phyloP scores from a whole-genome alignment of 345 rosid genomes.

The Eucalyptus melliodora region DNA sequence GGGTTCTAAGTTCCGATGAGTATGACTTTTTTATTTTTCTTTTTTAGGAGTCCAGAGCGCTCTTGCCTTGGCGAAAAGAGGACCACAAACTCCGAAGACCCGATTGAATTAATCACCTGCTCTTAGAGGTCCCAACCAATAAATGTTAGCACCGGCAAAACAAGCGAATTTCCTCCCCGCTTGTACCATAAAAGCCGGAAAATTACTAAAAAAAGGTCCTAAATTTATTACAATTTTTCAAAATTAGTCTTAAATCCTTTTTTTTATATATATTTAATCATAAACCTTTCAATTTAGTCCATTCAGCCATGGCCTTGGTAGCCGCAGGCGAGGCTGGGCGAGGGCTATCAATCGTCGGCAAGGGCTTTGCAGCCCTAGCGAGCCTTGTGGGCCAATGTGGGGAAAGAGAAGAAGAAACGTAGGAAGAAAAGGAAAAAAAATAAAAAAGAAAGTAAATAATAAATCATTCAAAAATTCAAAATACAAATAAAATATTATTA shows the following conservation, averaged over 20 bases:
- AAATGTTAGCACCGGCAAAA: neutral
- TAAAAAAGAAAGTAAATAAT: no score
- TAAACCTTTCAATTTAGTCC: accelerated
- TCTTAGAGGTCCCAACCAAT: neutral
- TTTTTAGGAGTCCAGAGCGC: neutral
- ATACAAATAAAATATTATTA: no score
- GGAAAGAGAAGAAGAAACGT: accelerated
- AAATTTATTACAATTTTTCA: accelerated
- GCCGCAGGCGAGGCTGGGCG: accelerated
- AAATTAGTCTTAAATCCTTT: no score
- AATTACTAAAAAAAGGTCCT: no score
- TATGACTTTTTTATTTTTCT: neutral
- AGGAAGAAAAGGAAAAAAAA: no score
- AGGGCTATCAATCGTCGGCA: accelerated
- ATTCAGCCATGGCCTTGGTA: accelerated
- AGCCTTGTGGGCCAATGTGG: no score
- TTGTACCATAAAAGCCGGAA: neutral
- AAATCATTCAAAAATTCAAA: no score
- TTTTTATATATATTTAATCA: accelerated
- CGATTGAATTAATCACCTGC: neutral
- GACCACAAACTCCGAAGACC: neutral
- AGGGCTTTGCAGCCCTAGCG: no score
- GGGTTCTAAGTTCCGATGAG: neutral
- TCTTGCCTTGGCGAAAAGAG: neutral
- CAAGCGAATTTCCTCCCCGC: neutral